A percentile compares a stretch with the other conserved stretches of the same genome.
Conservation (phyloP, 768 basidiomycete species). For the Amanita pseudoporphyria region DNA sequence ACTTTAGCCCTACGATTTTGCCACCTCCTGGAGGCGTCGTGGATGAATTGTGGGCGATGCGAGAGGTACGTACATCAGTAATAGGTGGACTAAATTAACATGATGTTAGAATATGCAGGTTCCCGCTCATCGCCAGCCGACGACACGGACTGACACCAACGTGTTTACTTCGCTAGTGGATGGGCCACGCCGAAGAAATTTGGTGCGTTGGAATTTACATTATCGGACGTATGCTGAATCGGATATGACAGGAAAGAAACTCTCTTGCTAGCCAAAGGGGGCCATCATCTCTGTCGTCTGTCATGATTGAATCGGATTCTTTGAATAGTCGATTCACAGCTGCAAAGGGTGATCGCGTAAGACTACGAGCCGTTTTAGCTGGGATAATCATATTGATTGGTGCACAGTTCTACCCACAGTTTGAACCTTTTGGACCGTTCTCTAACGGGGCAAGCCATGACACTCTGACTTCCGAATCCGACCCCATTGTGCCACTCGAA, state of each 20-base stretch:
- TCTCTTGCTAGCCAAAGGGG: not conserved
- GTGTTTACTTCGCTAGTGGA: not conserved
- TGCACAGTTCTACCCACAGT: not conserved
- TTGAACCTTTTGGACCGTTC: not conserved
- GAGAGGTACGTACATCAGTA: conserved; percentile 16
- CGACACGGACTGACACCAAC: not conserved
- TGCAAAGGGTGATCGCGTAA: not conserved
- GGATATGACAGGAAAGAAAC: not conserved
- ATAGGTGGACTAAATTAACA: not conserved
- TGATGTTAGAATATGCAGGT: not conserved
- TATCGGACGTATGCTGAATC: not conserved
- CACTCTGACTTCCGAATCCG: not conserved
- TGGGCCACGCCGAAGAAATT: not conserved
- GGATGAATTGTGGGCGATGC: conserved; percentile 23
- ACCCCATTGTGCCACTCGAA: conserved; percentile 2
- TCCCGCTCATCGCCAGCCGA: not conserved
- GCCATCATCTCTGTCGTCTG: not conserved
- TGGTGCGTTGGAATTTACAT: not conserved
- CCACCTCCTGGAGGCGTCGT: conserved; percentile 24
- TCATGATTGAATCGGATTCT: not conserved
- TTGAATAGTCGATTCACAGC: not conserved
- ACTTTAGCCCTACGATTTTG: conserved; percentile 23
- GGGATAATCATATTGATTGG: not conserved
- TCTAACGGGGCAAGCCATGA: not conserved
- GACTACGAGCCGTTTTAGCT: not conserved